Evolutionary conservation across 306 rosid species (phyloP), one percentile per base, ranked within the genome.

Genomic region (Begonia peltatifolia): DNA sequence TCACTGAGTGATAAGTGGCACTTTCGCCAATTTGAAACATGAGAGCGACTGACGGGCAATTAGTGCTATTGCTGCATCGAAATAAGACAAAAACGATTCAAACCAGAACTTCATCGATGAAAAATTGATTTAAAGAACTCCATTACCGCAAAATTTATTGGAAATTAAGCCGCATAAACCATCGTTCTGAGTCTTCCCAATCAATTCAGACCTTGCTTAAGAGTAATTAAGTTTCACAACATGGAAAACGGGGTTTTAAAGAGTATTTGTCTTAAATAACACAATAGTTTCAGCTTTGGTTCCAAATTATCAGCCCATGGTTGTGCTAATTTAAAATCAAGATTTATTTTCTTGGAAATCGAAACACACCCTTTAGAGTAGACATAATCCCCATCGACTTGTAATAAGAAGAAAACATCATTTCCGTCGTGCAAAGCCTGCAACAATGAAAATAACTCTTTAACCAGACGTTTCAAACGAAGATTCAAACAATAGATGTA

Each of bases 31-130:
- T 78, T 77, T 71, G 97, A 70, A 85, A 89, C 94, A 89, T 85
- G 71, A 89, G 84, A 59, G 97, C 84, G 67, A 85, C 80, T 57
- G 97, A 89, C 6, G 97, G 97, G 46, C 97, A 89, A 57, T 80
- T 80, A 9, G 64, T 64, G 79, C 62, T 72, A 12, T 76, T 73
- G 11, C 97, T 89, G 83, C 76, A 65, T 61, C 50, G 57, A 55
- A 57, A 14, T 5, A 30, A 7, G 38, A 30, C 9, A 30, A 30
- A 30, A 30, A 30, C 38, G 9, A 30, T 30, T 30, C 38, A 51
- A 73, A 9, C 22, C 46, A 12, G 11, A 35, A 10, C 43, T 18
- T 18, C 8, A 30, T 30, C 38, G 4, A 56, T 6, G 50, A 38
- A 11, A 12, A 3, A 43, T 6, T 16, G 14, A 9, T 43, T 15